Conservation (phyloP, 495 filamentous ascomycete species). For the Xylaria castorea region DNA sequence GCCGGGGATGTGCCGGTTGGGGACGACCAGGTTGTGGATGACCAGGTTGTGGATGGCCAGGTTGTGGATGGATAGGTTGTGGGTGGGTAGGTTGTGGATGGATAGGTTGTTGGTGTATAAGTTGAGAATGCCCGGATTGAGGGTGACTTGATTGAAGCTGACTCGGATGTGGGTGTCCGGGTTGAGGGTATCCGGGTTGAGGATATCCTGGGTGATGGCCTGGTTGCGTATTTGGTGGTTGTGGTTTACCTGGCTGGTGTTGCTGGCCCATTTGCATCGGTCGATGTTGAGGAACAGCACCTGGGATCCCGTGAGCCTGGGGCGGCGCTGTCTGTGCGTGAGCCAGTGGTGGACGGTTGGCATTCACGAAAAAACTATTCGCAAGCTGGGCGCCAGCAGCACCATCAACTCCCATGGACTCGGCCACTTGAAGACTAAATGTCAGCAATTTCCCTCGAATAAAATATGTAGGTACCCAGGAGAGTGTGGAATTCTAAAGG, state of each 20-base stretch:
- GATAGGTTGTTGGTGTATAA: background rate
- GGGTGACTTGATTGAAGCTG: background rate
- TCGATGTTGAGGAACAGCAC: constrained; percentile 19
- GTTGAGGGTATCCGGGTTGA: constrained; percentile 1
- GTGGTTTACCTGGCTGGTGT: constrained; percentile 4
- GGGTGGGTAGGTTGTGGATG: background rate
- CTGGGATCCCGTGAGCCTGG: constrained; percentile 30
- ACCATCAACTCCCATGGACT: constrained; percentile 33
- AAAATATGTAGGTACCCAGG: background rate
- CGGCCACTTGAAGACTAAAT: constrained; percentile 22
- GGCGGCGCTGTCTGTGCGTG: constrained; percentile 37
- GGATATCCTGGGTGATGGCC: background rate
- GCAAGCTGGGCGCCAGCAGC: constrained; percentile 34
- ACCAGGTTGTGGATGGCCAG: background rate
- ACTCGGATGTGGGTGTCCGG: background rate
- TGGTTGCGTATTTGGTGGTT: constrained; percentile 2
- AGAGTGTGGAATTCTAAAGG: too few relatives aligned
- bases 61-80: background rate
- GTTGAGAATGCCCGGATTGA: background rate
- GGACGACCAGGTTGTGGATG: background rate
- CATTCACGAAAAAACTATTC: constrained; percentile 30
- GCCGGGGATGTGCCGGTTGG: too few relatives aligned
- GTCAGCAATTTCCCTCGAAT: constrained; percentile 10
- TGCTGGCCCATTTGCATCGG: constrained; percentile 14
- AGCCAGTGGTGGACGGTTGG: constrained; percentile 32